Conservation (phyloP, 805 yeast genomes). For the Ogataea zsoltii region DNA sequence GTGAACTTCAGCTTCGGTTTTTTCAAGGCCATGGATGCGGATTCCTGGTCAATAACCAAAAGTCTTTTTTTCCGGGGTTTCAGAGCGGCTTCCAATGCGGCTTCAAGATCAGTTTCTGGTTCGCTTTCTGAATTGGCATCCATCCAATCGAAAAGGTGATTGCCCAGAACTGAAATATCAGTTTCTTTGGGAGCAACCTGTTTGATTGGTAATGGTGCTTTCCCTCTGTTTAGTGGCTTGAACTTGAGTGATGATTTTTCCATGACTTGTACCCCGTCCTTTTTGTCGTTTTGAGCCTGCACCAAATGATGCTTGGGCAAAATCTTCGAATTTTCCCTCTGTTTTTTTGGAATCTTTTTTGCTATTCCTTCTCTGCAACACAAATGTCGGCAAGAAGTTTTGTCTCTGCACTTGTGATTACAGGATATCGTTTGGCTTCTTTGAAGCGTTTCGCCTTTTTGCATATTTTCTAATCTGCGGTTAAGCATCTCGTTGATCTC, state of each 20-base stretch:
- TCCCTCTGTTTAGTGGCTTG: conserved; percentile 1
- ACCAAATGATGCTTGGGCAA: too few species aligned
- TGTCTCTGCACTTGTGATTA: neutral
- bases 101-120: neutral
- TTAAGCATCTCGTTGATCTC: conserved; percentile 10
- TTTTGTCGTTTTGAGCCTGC: too few species aligned
- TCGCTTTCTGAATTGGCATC: neutral
- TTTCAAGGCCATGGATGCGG: neutral
- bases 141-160: neutral
- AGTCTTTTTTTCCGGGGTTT: neutral
- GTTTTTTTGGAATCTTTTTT: neutral
- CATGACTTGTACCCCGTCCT: too few species aligned
- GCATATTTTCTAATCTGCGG: neutral
- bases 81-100: neutral
- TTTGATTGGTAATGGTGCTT: neutral
- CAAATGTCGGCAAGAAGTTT: neutral
- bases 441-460: neutral
- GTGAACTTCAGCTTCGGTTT: neutral
- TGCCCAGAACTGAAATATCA: neutral
- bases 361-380: neutral
- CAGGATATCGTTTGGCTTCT: neutral
- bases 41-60: neutral
- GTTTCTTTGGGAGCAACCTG: too few species aligned
- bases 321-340: neutral
- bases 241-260: neutral